Percentiles rank a stretch among this genome's conserved stretches.
Conservation (phyloP, 306 rosid genomes). For the Trifolium dubium region DNA sequence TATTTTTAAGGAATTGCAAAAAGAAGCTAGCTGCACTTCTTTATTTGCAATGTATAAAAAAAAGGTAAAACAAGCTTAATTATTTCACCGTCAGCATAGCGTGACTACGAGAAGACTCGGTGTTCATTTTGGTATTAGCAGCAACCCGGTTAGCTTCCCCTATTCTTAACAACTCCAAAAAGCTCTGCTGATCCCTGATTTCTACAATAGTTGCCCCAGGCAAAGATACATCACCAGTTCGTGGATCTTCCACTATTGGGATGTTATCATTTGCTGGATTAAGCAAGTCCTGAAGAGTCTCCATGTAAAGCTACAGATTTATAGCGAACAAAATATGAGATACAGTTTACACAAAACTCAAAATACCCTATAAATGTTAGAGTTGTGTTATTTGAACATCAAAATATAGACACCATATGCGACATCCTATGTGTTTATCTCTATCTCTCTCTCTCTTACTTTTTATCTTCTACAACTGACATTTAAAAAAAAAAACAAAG, state of each 20-base stretch:
- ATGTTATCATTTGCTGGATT: conserved; percentile 90
- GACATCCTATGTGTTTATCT: too few species aligned
- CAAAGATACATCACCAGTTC: conserved; percentile 83
- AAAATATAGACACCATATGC: too few species aligned
- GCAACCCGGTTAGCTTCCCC: conserved; percentile 92
- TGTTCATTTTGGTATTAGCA: conserved; percentile 94
- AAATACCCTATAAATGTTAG: conserved; percentile 25
- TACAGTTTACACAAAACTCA: conserved; percentile 27
- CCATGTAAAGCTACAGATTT: conserved; percentile 86
- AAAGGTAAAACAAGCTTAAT: conserved; percentile 38
- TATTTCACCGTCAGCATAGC: conserved; percentile 86
- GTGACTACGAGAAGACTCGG: conserved; percentile 97
- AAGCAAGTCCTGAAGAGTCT: conserved; percentile 89
- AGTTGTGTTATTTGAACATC: too few species aligned
- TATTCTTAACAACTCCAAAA: conserved; percentile 78
- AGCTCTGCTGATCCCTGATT: conserved; percentile 73
- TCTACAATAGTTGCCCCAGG: conserved; percentile 91
- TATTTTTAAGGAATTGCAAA: conserved; percentile 30
- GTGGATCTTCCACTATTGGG: conserved; percentile 92
- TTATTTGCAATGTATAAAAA: conserved; percentile 26
- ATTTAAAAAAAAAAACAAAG: too few species aligned
- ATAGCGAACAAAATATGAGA: conserved; percentile 31
- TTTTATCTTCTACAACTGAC: too few species aligned
- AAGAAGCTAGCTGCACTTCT: conserved; percentile 25
- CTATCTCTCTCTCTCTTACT: too few species aligned